phyloP scores from a whole-genome alignment of 1,284 basidiomycete genomes.

The Abortiporus biennis region DNA sequence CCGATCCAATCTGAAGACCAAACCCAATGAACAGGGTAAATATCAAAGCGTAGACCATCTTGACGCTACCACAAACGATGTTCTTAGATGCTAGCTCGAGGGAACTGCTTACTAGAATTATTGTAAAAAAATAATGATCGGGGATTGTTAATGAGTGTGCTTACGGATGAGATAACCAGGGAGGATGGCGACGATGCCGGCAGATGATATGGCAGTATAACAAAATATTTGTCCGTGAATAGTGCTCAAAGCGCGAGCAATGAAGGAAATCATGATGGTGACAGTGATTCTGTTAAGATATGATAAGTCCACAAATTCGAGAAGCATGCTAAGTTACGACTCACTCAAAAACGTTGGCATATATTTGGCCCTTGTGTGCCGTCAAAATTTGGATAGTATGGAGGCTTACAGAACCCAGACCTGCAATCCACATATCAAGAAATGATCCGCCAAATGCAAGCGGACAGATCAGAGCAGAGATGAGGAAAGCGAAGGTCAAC shows the following conservation, averaged over 20 bases:
- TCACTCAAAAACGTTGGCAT: conserved; percentile 87
- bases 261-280: conserved; percentile 79
- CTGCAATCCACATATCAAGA: conserved; percentile 80
- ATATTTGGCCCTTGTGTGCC: conserved; percentile 68
- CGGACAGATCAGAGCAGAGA: conserved; percentile 74
- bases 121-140: not conserved
- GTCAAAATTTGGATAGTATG: conserved; percentile 67
- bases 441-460: conserved; percentile 85
- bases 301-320: not conserved
- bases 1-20: conserved; percentile 83
- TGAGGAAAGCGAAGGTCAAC: conserved; percentile 60
- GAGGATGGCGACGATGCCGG: conserved; percentile 77
- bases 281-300: conserved; percentile 62
- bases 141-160: conserved; percentile 20
- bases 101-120: conserved; percentile 69
- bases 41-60: conserved; percentile 87
- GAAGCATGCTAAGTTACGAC: conserved; percentile 24
- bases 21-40: conserved; percentile 89
- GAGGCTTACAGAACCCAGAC: conserved; percentile 58
- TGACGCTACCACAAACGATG: conserved; percentile 81
- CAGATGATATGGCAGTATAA: conserved; percentile 82
- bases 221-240: conserved; percentile 75
- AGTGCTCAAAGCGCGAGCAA: conserved; percentile 72
- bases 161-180: conserved; percentile 79
- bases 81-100: conserved; percentile 87